Conservation (phyloP, 225 moss, liverwort and hornwort species). For the Physcomitrium patens region DNA sequence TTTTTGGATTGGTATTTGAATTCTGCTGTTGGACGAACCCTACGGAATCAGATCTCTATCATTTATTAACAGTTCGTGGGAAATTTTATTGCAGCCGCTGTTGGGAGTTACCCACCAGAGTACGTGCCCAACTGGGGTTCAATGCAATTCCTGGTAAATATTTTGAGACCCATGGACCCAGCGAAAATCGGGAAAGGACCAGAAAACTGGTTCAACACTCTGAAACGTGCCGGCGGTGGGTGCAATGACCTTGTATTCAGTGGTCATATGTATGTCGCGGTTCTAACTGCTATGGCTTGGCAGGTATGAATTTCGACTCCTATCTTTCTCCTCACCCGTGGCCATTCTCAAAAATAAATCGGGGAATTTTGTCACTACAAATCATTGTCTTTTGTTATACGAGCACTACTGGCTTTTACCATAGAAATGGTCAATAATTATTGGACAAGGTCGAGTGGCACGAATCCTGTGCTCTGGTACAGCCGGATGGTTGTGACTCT, state of each 20-base stretch:
- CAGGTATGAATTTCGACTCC: constrained; percentile 46
- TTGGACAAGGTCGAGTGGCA: not conserved
- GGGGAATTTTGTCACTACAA: not conserved
- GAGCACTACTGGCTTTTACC: not conserved
- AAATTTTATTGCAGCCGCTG: constrained; percentile 45
- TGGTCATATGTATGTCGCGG: constrained; percentile 86
- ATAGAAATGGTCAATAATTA: not conserved
- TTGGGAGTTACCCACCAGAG: constrained; percentile 65
- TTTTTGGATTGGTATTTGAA: not conserved
- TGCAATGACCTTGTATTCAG: constrained; percentile 94
- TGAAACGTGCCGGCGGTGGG: constrained; percentile 88
- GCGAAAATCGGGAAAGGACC: constrained; percentile 36
- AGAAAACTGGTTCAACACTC: constrained; percentile 79
- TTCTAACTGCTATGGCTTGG: constrained; percentile 94
- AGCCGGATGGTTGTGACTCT: not conserved
- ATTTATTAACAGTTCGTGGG: not conserved
- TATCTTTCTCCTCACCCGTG: not conserved
- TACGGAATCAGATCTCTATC: no score
- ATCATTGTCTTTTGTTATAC: not conserved
- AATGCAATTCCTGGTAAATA: constrained; percentile 83
- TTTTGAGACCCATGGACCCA: constrained; percentile 77
- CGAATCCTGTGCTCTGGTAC: not conserved
- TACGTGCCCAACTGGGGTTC: constrained; percentile 79
- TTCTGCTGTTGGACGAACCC: not conserved
- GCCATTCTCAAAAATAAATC: not conserved